Conservation (phyloP, 768 basidiomycete genomes). For the Boletus sensibilis region DNA sequence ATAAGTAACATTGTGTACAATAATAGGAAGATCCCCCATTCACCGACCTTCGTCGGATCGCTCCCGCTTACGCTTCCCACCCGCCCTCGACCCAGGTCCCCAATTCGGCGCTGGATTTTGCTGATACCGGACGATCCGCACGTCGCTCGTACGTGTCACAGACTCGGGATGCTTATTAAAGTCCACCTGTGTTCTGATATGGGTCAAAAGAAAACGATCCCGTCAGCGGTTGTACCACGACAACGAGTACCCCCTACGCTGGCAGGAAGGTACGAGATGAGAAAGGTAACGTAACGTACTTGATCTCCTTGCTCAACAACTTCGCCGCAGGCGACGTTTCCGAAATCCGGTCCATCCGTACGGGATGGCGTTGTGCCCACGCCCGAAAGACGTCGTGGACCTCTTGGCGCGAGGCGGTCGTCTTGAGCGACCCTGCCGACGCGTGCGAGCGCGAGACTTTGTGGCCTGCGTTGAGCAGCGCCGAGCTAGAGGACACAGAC, state of each 20-base stretch:
- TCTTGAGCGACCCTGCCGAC: conserved; percentile 85
- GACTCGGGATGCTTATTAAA: conserved; percentile 74
- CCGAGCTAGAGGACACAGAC: conserved; percentile 55
- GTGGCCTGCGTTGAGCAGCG: conserved; percentile 83
- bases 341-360: conserved; percentile 80
- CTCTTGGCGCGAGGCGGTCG: conserved; percentile 67
- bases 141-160: conserved; percentile 54
- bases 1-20: too few relatives aligned
- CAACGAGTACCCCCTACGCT: neutral
- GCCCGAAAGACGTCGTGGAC: conserved; percentile 82
- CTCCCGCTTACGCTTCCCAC: conserved; percentile 35
- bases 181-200: conserved; percentile 51
- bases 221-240: neutral
- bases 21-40: too few relatives aligned
- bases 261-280: too few relatives aligned
- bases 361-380: conserved; percentile 82
- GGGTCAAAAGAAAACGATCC: neutral
- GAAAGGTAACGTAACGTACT: conserved; percentile 42
- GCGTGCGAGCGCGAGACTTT: conserved; percentile 90
- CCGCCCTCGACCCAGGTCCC: conserved; percentile 81
- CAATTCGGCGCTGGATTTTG: conserved; percentile 89
- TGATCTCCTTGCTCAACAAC: conserved; percentile 67
- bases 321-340: conserved; percentile 65
- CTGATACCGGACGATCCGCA: conserved; percentile 87
- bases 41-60: conserved; percentile 18